phyloP scores from a whole-genome alignment of 1,284 basidiomycete species.

The Fomitiporia mediterranea region DNA sequence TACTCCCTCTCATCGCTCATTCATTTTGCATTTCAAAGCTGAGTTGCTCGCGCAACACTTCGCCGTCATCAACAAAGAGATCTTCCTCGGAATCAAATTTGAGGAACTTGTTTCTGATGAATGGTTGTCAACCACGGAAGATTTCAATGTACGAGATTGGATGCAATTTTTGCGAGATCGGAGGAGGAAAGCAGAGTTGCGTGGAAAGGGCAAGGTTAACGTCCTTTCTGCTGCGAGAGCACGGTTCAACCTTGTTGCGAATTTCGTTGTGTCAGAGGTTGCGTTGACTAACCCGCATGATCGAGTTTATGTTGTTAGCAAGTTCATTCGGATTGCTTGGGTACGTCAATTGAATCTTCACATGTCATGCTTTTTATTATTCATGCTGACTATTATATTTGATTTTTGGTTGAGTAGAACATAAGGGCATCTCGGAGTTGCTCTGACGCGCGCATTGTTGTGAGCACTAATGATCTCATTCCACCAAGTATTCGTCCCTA shows the following conservation, averaged over 20 bases:
- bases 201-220: slow-evolving; percentile 55
- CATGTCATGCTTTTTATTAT: too few species aligned
- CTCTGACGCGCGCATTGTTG: too few species aligned
- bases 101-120: slow-evolving; percentile 75
- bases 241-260: slow-evolving; percentile 82
- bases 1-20: slow-evolving; percentile 52
- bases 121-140: slow-evolving; percentile 53
- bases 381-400: too few species aligned
- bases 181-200: slow-evolving; percentile 60
- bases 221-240: slow-evolving; percentile 76
- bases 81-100: slow-evolving; percentile 79
- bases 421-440: too few species aligned
- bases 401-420: too few species aligned
- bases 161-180: slow-evolving; percentile 73
- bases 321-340: slow-evolving; percentile 86
- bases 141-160: slow-evolving; percentile 79
- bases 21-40: slow-evolving; percentile 56
- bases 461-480: too few species aligned
- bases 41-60: slow-evolving; percentile 74
- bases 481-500: too few species aligned
- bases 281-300: slow-evolving; percentile 64
- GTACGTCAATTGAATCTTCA: too few species aligned
- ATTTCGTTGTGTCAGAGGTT: slow-evolving; percentile 80
- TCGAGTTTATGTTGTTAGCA: slow-evolving; percentile 65
- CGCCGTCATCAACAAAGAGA: slow-evolving; percentile 82